Base-by-base conservation (phyloP, 2,329 filamentous ascomycete species). In the Mycosphaerella arachidis region DNA sequence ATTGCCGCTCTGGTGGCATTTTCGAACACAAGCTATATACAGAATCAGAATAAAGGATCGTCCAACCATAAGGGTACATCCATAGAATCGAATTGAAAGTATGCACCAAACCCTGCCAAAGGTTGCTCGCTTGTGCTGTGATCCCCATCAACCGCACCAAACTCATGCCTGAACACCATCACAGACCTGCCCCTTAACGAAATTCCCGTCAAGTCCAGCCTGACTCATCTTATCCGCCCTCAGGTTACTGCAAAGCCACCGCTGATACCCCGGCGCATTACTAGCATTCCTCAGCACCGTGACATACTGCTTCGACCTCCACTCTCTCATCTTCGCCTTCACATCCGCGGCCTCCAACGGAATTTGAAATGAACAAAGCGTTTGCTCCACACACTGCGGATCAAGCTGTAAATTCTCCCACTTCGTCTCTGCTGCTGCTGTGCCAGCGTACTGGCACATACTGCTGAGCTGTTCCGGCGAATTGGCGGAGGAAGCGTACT, bases 151-250 rank as follows among this genome's bases (percentile, higher is more conserved):
- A n/a, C 40, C n/a, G n/a, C n/a, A n/a, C 7, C 4, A 1, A n/a
- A n/a, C 13, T 16, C 18, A 43, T n/a, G 40, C 40, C n/a, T n/a
- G 13, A 18, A 43, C 40, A n/a, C 50, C 45, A 13, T 52, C 40
- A 37, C 66, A 68, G 18, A 68, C 57, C 48, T 56, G 43, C 24
- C n/a, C 31, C 53, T 56, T 60, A 4, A 68, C 62, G 31, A 52
- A 37, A 18, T 53, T 24, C 12, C 66, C 68, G 59, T 67, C 61
- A n/a, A 71, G 16, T 6, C 68, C 68, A 4, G 65, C 63, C 8
- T 48, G 57, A 18, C 63, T 55, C 68, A 71, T 61, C 1, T 58
- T 54, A 7, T 56, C 59, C 4, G 51, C 51, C 48, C 67, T 59
- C 27, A 72, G 24, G 30, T 66, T 63, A 16, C 55, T 43, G 37